Conservation (phyloP, 441 rosid species). For the Biscutella auriculata region DNA sequence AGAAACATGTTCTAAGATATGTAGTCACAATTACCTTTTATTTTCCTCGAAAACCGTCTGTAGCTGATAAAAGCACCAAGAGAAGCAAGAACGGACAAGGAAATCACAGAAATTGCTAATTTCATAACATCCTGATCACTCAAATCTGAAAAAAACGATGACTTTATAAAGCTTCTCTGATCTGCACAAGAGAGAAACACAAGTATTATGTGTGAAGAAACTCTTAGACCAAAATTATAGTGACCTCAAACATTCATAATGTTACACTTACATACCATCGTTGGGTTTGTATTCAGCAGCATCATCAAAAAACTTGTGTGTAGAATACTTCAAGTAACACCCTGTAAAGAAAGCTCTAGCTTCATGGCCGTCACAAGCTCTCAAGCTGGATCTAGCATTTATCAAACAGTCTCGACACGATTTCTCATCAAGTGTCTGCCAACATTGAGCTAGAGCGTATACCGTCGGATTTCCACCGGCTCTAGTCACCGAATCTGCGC, state of each 20-base stretch:
- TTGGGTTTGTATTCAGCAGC: not conserved
- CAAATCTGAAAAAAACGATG: slow-evolving; percentile 2
- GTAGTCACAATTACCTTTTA: slow-evolving; percentile 21
- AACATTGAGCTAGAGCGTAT: slow-evolving; percentile 60
- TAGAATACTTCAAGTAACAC: slow-evolving; percentile 53
- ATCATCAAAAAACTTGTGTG: slow-evolving; percentile 27
- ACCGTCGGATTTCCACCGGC: slow-evolving; percentile 25
- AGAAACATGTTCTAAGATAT: not conserved
- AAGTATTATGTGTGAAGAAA: not conserved
- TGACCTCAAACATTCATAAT: not conserved
- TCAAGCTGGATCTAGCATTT: slow-evolving; percentile 29
- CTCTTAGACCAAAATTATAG: not conserved
- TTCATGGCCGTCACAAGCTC: slow-evolving; percentile 32
- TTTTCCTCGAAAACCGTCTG: slow-evolving; percentile 26
- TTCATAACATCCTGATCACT: not conserved
- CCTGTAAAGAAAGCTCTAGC: slow-evolving; percentile 54
- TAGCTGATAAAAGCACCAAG: slow-evolving; percentile 44
- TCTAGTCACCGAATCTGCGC: slow-evolving; percentile 23
- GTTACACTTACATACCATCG: slow-evolving; percentile 16
- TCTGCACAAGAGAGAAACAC: slow-evolving; percentile 12
- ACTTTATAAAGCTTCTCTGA: not conserved
- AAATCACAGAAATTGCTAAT: slow-evolving; percentile 15
- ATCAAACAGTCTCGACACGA: slow-evolving; percentile 42
- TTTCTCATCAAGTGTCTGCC: slow-evolving; percentile 28
- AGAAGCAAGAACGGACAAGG: slow-evolving; percentile 19